Percentiles rank a stretch among this genome's conserved stretches.
phyloP scores from a whole-genome alignment of 345 rosid species.

The Dipteronia sinensis region DNA sequence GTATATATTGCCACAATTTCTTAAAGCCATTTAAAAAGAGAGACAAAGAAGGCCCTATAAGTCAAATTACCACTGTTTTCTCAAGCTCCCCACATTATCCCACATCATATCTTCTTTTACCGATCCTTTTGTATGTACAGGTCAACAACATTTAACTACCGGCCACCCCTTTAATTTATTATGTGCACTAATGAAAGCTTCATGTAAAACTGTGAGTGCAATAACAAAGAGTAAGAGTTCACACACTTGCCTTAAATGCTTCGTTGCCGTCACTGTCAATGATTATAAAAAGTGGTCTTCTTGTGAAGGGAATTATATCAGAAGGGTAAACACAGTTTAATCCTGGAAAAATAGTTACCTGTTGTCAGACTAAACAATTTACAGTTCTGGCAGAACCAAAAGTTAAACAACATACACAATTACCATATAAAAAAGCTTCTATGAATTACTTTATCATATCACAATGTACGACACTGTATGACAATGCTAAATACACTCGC shows the following conservation, averaged over 20 bases:
- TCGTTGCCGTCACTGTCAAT: constrained; percentile 79
- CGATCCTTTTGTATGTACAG: neutral
- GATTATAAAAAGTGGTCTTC: constrained; percentile 79
- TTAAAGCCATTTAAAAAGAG: neutral
- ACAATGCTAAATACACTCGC: neutral
- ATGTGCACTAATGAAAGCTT: neutral
- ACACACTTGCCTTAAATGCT: constrained; percentile 62
- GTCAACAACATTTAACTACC: neutral
- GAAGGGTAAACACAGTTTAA: constrained; percentile 75
- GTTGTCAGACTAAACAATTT: constrained; percentile 18
- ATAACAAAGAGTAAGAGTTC: constrained; percentile 15
- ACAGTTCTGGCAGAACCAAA: neutral
- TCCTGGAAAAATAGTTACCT: constrained; percentile 49
- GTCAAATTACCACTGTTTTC: neutral
- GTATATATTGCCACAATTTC: neutral
- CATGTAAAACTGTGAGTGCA: constrained; percentile 9
- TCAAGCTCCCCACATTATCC: neutral
- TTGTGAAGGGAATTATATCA: constrained; percentile 89
- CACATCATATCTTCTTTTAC: neutral
- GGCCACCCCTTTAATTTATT: neutral
- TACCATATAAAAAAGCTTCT: neutral
- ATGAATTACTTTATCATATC: neutral
- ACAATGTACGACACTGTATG: neutral
- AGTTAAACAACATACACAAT: neutral
- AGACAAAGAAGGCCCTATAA: neutral